Base-by-base conservation (phyloP, 2,329 filamentous ascomycete species). In the Penicillium sp. region DNA sequence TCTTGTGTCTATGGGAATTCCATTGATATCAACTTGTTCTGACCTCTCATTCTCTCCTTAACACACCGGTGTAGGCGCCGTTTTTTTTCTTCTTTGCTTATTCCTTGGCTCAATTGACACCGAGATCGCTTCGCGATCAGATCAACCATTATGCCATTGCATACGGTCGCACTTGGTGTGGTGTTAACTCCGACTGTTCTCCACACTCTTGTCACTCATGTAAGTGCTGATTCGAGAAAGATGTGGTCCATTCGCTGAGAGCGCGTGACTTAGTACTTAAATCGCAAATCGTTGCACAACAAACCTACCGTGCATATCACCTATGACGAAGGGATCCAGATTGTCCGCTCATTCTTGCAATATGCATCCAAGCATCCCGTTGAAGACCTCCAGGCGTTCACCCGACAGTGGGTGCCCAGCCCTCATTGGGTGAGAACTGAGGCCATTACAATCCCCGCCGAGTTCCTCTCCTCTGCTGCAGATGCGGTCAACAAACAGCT, bases 371-470 rank as follows among this genome's bases (percentile, higher is more conserved):
- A 90, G 58, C 90, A 97, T 71, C 92, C 90, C 0, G 88, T 99
- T 64, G 94, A 99, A 74, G 92, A 97, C 59, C 76, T 97, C 29
- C 94, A 99, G 69, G 85, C 87, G 3, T 97, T 97, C 71, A 97
- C 93, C 0, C 80, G 85, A 13, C 93, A 97, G 79, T 92, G 90
- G 86, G 92, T 97, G 2, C 94, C 93, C 0, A 86, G 88, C 54
- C 92, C 94, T 1, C 84, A 86, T 63, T 97, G 92, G 92, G 87
- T 97, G 53, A 89, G 88, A 64, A 85, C 88, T 4, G 86, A 95
- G 49, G 81, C 86, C 47, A 79, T 88, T 36, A 77, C 77, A 9
- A 86, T 97, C 45, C 77, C 88, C 0, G 75, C 84, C 1, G 77
- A 83, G n/a, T 81, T 86, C 54, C 76, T 95, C 22, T 75, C 77